Base-by-base conservation (phyloP, 2,329 filamentous ascomycete genomes). In the Endocalyx cinctus region DNA sequence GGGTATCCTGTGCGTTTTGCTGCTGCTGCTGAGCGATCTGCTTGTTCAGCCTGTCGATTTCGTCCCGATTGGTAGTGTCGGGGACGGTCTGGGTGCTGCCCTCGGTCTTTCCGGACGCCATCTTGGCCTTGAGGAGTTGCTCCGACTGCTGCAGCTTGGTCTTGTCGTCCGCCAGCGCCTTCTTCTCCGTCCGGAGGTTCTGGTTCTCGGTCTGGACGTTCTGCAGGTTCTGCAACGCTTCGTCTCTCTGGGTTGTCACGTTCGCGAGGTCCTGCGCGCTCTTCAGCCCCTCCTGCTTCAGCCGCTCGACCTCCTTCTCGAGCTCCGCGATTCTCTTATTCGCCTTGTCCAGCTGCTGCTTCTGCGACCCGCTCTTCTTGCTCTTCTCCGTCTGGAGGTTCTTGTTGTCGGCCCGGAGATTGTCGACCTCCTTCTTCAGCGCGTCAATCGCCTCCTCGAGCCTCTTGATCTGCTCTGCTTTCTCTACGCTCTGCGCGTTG, bases 21-120 rank as follows among this genome's bases (percentile, higher is more conserved):
- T n/a, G n/a, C n/a, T n/a, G n/a, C n/a, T n/a, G n/a, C n/a, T n/a
- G n/a, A n/a, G n/a, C 30, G n/a, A 5, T 23, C 17, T 22, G 26
- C 16, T 13, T 27, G 6, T 25, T 13, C 10, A 35, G 16, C 10
- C 33, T 14, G 20, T 31, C 17, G 10, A 30, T 19, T 13, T 37
- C 27, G 5, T 13, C 10, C 27, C 17, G n/a, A n/a, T n/a, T n/a
- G n/a, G n/a, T n/a, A n/a, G n/a, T n/a, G n/a, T n/a, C n/a, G n/a
- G n/a, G n/a, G n/a, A n/a, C n/a, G n/a, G n/a, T n/a, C n/a, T n/a
- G n/a, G 30, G 10, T 5, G 17, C 16, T 30, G 29, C 10, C 15
- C 13, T 5, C 19, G 25, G 13, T 31, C 16, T n/a, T n/a, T n/a
- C n/a, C n/a, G n/a, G n/a, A n/a, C n/a, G n/a, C n/a, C n/a, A n/a